Percentiles rank a stretch among this genome's conserved stretches.
Conservation (phyloP, 495 filamentous ascomycete species). For the Usnea hakonensis region DNA sequence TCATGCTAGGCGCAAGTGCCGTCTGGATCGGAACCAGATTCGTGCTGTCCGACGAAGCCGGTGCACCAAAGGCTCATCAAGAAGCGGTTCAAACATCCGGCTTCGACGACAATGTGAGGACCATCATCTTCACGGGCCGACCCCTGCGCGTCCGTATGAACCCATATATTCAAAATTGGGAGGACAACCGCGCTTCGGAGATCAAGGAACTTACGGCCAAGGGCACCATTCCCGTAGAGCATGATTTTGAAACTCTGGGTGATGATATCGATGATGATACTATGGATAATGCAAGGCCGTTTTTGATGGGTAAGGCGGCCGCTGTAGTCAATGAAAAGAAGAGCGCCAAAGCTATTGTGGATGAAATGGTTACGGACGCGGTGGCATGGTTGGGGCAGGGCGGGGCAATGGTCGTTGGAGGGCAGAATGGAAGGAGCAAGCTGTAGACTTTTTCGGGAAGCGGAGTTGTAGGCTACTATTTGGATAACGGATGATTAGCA, state of each 20-base stretch:
- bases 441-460: slow-evolving; percentile 32
- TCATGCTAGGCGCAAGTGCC: slow-evolving; percentile 86
- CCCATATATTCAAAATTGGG: slow-evolving; percentile 90
- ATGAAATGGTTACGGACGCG: slow-evolving; percentile 87
- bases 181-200: slow-evolving; percentile 77
- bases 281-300: slow-evolving; percentile 86
- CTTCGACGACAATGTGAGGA: slow-evolving; percentile 91
- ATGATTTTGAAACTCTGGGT: slow-evolving; percentile 79
- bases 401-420: slow-evolving; percentile 47
- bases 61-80: slow-evolving; percentile 89
- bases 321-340: slow-evolving; percentile 92
- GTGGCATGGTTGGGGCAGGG: slow-evolving; percentile 60
- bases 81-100: slow-evolving; percentile 88
- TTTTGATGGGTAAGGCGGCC: slow-evolving; percentile 93
- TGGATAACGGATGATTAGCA: background rate
- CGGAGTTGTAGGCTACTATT: background rate
- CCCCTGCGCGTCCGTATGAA: slow-evolving; percentile 91
- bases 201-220: slow-evolving; percentile 85
- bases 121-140: slow-evolving; percentile 96
- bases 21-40: slow-evolving; percentile 98
- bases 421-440: slow-evolving; percentile 35
- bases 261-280: slow-evolving; percentile 68
- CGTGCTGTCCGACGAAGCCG: slow-evolving; percentile 86
- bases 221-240: slow-evolving; percentile 87
- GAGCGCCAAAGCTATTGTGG: slow-evolving; percentile 83